These are phyloP conservation scores for Cylindricascospora bacillispora DNA, from an alignment of 1,139 yeast species.

Conservation along the genomic window DNA sequence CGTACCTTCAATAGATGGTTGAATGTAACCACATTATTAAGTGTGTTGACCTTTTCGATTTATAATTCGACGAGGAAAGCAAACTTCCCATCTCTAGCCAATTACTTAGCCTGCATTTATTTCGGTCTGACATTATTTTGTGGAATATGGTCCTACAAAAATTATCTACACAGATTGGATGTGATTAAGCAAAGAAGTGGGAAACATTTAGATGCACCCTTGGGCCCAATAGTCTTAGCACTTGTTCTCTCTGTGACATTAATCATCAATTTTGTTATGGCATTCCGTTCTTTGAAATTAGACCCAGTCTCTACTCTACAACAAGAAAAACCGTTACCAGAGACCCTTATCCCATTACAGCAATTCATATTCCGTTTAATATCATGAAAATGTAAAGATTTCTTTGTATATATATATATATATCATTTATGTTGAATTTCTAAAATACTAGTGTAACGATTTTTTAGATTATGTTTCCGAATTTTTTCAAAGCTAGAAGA, in stretches of 20 bases:
- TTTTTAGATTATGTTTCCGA: no score
- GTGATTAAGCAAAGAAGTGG: conserved; percentile 75
- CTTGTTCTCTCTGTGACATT: conserved; percentile 55
- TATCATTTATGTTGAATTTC: no score
- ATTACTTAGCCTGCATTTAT: conserved; percentile 60
- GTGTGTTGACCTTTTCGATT: conserved; percentile 78
- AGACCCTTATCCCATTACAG: conserved; percentile 19
- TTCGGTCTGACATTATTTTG: conserved; percentile 71
- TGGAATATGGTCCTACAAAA: conserved; percentile 80
- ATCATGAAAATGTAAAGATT: no score
- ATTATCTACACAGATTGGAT: conserved; percentile 57
- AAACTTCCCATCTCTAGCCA: conserved; percentile 43
- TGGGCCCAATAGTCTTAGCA: conserved; percentile 79
- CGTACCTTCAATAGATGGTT: conserved; percentile 95
- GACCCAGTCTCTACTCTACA: conserved; percentile 5
- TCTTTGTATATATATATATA: no score
- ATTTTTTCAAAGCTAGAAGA: no score
- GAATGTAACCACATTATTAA: conserved; percentile 74
- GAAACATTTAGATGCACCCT: conserved; percentile 73
- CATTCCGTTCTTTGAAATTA: conserved; percentile 38
- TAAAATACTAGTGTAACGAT: no score
- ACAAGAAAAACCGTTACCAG: conserved; percentile 18
- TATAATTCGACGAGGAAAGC: conserved; percentile 64
- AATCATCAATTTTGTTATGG: conserved; percentile 57
- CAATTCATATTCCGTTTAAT: conserved; percentile 20